These are phyloP conservation scores for Lentinula edodes DNA, from an alignment of 768 basidiomycete species.

Conservation along the genomic window DNA sequence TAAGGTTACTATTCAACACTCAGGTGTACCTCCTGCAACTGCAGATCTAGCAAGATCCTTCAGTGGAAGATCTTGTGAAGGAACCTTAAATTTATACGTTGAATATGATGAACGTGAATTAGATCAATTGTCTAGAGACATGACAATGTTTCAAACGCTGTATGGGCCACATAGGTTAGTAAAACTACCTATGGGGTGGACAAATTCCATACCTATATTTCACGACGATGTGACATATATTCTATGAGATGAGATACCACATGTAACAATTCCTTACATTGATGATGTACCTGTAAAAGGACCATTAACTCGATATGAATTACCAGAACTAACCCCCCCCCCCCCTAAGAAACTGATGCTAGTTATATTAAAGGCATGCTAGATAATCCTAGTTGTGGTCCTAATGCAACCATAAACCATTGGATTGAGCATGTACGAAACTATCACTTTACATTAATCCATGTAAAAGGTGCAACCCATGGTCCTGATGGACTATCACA, in stretches of 20 bases:
- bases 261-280: conserved; percentile 28
- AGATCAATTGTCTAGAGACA: conserved; percentile 25
- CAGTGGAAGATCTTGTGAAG: conserved; percentile 24
- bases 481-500: too few species aligned
- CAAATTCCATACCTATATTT: conserved; percentile 30
- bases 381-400: conserved; percentile 30
- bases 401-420: conserved; percentile 30
- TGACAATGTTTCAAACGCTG: conserved; percentile 36
- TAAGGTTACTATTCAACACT: conserved; percentile 27
- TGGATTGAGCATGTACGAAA: conserved; percentile 27
- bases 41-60: conserved; percentile 28
- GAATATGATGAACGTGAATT: conserved; percentile 28
- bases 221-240: conserved; percentile 34
- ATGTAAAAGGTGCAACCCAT: too few species aligned
- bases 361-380: conserved; percentile 39
- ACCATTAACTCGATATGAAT: conserved; percentile 23
- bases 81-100: conserved; percentile 27
- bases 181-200: conserved; percentile 23
- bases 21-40: conserved; percentile 25
- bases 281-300: conserved; percentile 33
- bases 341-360: conserved; percentile 34
- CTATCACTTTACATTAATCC: too few species aligned
- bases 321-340: too few species aligned
- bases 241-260: conserved; percentile 33
- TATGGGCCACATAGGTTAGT: conserved; percentile 15